Conservation (phyloP, 2,329 filamentous ascomycete genomes). For the Diaporthe destruens region DNA sequence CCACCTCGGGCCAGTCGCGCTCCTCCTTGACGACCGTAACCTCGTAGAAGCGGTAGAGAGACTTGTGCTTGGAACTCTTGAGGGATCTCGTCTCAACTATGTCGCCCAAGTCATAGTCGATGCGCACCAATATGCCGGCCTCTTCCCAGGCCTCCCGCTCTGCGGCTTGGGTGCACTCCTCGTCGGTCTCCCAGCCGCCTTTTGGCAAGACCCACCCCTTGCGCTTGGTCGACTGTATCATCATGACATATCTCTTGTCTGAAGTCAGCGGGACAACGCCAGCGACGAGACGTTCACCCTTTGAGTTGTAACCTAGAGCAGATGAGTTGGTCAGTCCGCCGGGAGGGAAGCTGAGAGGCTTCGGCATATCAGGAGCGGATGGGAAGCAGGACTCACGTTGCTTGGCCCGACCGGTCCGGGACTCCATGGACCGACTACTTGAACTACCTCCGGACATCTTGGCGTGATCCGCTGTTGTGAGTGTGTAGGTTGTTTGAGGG, state of each 20-base stretch:
- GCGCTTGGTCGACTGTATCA: constrained; percentile 92
- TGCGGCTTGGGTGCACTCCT: constrained; percentile 87
- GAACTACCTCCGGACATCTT: constrained; percentile 41
- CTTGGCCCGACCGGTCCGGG: constrained; percentile 81
- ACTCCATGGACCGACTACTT: constrained; percentile 73
- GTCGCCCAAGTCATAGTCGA: constrained; percentile 86
- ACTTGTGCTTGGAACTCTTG: constrained; percentile 75
- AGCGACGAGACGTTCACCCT: constrained; percentile 94
- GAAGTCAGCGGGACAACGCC: constrained; percentile 90
- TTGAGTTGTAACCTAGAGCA: constrained; percentile 84
- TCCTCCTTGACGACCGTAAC: constrained; percentile 89
- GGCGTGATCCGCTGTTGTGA: constrained; percentile 38
- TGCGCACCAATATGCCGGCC: constrained; percentile 88
- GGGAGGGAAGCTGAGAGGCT: constrained; percentile 42
- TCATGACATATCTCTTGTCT: constrained; percentile 88
- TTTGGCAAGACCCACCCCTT: constrained; percentile 98
- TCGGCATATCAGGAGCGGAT: constrained; percentile 42
- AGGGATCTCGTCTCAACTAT: constrained; percentile 88
- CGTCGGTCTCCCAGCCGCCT: constrained; percentile 97
- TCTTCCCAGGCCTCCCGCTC: constrained; percentile 97
- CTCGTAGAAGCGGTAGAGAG: constrained; percentile 86
- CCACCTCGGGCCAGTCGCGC: constrained; percentile 90
- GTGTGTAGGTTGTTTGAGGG: constrained; percentile 45
- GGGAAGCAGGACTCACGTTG: constrained; percentile 75
- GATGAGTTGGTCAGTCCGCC: constrained; percentile 53